phyloP scores from a whole-genome alignment of 352 stramenopile species.

The Blastocystis sp. region DNA sequence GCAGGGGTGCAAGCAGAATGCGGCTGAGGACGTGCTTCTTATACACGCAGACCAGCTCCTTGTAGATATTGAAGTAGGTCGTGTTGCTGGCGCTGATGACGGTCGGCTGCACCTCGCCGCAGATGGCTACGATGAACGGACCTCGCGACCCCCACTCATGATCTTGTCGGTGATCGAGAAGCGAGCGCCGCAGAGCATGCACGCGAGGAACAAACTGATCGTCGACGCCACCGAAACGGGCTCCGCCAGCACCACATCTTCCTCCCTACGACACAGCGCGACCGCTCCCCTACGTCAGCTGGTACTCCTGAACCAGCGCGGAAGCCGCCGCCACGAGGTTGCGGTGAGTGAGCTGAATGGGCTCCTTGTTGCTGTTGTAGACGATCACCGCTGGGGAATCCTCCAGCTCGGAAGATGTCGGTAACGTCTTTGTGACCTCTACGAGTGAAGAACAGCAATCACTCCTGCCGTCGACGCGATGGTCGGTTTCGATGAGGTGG shows the following conservation, averaged over 20 bases:
- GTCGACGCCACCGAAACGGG: conserved; percentile 27
- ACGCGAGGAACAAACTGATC: neutral
- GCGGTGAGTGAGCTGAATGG: conserved; percentile 19
- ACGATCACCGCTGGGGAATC: conserved; percentile 31
- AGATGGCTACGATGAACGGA: neutral
- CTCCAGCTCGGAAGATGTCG: neutral
- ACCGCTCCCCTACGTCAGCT: neutral
- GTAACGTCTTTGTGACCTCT: neutral
- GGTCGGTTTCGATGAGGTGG: neutral
- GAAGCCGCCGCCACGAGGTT: conserved; percentile 36
- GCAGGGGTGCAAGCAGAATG: neutral
- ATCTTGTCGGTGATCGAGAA: conserved; percentile 42
- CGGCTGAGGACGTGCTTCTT: neutral
- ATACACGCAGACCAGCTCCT: neutral
- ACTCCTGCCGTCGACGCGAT: neutral
- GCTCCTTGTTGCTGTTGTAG: conserved; percentile 53
- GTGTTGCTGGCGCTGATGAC: conserved; percentile 24
- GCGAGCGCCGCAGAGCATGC: conserved; percentile 4
- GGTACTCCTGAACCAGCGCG: conserved; percentile 15
- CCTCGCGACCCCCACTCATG: neutral
- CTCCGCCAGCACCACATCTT: conserved; percentile 18
- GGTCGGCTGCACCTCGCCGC: conserved; percentile 14
- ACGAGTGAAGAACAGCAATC: neutral
- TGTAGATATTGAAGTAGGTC: conserved; percentile 40
- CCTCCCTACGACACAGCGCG: neutral